A percentile compares a stretch with the other conserved stretches of the same genome.
These are phyloP conservation scores for Solanum pimpinellifolium DNA, from an alignment of 257 asterid species.

Conservation along the genomic window DNA sequence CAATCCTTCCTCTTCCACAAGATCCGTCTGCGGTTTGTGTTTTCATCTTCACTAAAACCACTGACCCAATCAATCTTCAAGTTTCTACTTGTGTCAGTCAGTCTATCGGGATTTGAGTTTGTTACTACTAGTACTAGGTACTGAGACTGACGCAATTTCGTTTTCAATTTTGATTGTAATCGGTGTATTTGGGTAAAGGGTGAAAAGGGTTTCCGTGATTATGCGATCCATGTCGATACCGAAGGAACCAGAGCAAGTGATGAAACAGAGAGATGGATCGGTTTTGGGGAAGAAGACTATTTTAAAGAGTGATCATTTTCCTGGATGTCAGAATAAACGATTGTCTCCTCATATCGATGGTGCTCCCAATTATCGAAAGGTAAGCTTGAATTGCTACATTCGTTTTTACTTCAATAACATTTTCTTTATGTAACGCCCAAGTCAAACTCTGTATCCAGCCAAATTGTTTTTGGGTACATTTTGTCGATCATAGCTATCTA, in stretches of 20 bases:
- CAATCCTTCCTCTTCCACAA: background rate
- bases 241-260: slow-evolving; percentile 84
- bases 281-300: slow-evolving; percentile 93
- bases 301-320: slow-evolving; percentile 98
- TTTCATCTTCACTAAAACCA: background rate
- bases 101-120: background rate
- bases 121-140: background rate
- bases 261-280: slow-evolving; percentile 87
- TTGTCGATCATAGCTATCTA: background rate
- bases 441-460: background rate
- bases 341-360: slow-evolving; percentile 82
- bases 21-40: background rate
- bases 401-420: background rate
- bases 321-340: slow-evolving; percentile 96
- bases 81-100: background rate
- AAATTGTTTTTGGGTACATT: background rate
- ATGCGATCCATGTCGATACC: slow-evolving; percentile 50
- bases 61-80: background rate
- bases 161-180: background rate
- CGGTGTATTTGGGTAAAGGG: background rate
- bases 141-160: background rate
- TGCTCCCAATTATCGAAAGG: slow-evolving; percentile 98
- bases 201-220: background rate
- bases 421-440: background rate
- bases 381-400: background rate